Evolutionary conservation across 495 filamentous ascomycete genomes (phyloP).

Genomic region (Xylaria grammica): DNA sequence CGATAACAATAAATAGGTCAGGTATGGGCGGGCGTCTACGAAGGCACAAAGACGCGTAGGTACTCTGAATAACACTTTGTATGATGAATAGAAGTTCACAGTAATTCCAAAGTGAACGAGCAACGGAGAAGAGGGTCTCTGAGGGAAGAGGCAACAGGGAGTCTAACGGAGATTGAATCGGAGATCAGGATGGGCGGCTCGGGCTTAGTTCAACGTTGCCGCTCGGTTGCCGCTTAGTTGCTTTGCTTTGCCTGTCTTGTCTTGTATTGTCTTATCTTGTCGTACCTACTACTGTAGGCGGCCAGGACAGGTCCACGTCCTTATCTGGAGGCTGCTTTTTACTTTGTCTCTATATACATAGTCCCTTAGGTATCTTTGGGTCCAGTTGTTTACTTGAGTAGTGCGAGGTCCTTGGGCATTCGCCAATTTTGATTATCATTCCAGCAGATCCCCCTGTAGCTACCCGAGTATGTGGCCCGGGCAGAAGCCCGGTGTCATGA

Average conservation of each 20-base stretch:
- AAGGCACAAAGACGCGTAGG: background rate
- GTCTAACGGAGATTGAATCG: constrained; percentile 12
- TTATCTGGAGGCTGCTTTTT: too few relatives aligned
- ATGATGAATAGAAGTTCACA: background rate
- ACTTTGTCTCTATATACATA: too few relatives aligned
- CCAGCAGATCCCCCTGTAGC: constrained; percentile 6
- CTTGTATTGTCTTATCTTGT: background rate
- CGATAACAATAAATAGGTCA: constrained; percentile 1
- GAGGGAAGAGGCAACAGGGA: background rate
- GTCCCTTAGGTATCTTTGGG: constrained; percentile 11
- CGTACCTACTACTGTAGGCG: background rate
- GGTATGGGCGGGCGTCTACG: background rate
- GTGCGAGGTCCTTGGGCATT: background rate
- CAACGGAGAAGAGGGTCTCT: background rate
- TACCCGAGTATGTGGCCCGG: background rate
- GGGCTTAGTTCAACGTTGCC: constrained; percentile 12
- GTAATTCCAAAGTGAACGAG: background rate
- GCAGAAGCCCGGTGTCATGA: background rate
- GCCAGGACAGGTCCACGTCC: background rate
- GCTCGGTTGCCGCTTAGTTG: too few relatives aligned
- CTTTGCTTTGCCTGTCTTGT: background rate
- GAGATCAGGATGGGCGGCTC: background rate
- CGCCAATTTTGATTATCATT: constrained; percentile 18
- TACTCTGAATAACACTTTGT: background rate
- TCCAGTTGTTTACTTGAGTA: constrained; percentile 8